Conservation (phyloP, 2,329 filamentous ascomycete genomes). For the Xylaria sp. region DNA sequence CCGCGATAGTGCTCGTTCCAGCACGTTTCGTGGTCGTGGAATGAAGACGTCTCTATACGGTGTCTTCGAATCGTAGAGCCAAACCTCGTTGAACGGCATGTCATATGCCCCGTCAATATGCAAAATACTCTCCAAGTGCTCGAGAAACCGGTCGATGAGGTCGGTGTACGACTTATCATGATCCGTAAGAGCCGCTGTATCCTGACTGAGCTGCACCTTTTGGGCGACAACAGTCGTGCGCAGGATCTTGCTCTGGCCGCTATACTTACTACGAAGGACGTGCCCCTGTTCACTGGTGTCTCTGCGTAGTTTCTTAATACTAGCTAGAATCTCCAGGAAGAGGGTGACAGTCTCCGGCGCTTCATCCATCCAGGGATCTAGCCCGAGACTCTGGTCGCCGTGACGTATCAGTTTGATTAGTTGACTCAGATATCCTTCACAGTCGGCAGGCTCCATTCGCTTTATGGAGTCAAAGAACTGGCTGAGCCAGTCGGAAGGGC, state of each 20-base stretch:
- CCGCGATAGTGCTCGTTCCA: constrained; percentile 65
- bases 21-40: constrained; percentile 62
- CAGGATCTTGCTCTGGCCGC: constrained; percentile 62
- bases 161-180: constrained; percentile 66
- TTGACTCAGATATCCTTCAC: constrained; percentile 39
- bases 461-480: constrained; percentile 54
- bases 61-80: constrained; percentile 66
- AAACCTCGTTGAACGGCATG: constrained; percentile 63
- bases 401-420: constrained; percentile 36
- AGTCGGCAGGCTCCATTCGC: constrained; percentile 51
- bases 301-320: constrained; percentile 43
- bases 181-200: constrained; percentile 64
- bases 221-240: constrained; percentile 76
- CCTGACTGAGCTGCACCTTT: constrained; percentile 72
- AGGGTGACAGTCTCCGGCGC: constrained; percentile 30
- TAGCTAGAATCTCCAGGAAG: constrained; percentile 39
- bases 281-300: constrained; percentile 41
- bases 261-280: constrained; percentile 67
- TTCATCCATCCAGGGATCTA: constrained; percentile 33
- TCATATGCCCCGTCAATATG: constrained; percentile 38
- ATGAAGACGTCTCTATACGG: constrained; percentile 71
- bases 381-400: constrained; percentile 36
- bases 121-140: constrained; percentile 39
- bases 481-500: constrained; percentile 44
- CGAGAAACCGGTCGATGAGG: constrained; percentile 53